These are phyloP conservation scores for Pyrenochaeta sp. DNA, from an alignment of 2,329 filamentous ascomycete genomes.

Conservation along the genomic window DNA sequence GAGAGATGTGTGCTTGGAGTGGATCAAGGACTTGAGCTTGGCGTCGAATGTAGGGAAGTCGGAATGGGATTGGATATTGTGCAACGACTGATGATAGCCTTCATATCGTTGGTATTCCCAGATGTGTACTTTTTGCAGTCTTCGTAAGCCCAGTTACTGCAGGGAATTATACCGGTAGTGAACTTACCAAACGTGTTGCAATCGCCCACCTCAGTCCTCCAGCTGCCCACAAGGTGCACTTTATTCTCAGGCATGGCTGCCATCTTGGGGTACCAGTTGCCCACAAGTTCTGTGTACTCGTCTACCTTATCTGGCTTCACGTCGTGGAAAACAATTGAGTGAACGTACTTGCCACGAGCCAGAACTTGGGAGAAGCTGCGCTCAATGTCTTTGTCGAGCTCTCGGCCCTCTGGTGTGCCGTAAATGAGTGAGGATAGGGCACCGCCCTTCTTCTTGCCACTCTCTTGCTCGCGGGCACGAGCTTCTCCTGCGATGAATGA, in stretches of 20 bases:
- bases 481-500: slow-evolving; percentile 60
- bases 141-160: slow-evolving; percentile 14
- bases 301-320: slow-evolving; percentile 96
- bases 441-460: slow-evolving; percentile 69
- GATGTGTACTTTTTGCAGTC: slow-evolving; percentile 81
- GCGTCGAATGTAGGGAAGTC: slow-evolving; percentile 84
- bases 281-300: slow-evolving; percentile 90
- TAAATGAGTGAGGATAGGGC: slow-evolving; percentile 90
- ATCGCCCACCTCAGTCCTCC: slow-evolving; percentile 97
- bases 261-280: slow-evolving; percentile 91
- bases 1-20: slow-evolving; percentile 83
- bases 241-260: slow-evolving; percentile 86
- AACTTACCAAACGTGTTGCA: slow-evolving; percentile 91
- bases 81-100: slow-evolving; percentile 91
- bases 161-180: neutral
- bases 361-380: slow-evolving; percentile 94
- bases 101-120: slow-evolving; percentile 99
- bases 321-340: slow-evolving; percentile 95
- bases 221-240: slow-evolving; percentile 95
- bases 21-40: slow-evolving; percentile 86
- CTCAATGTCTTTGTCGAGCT: slow-evolving; percentile 95
- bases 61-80: slow-evolving; percentile 83
- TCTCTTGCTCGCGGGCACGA: slow-evolving; percentile 67
- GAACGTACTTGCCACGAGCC: slow-evolving; percentile 96
- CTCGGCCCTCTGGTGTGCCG: slow-evolving; percentile 92